Conservation (phyloP, 345 rosid genomes). For the Aquilaria yunnanensis region DNA sequence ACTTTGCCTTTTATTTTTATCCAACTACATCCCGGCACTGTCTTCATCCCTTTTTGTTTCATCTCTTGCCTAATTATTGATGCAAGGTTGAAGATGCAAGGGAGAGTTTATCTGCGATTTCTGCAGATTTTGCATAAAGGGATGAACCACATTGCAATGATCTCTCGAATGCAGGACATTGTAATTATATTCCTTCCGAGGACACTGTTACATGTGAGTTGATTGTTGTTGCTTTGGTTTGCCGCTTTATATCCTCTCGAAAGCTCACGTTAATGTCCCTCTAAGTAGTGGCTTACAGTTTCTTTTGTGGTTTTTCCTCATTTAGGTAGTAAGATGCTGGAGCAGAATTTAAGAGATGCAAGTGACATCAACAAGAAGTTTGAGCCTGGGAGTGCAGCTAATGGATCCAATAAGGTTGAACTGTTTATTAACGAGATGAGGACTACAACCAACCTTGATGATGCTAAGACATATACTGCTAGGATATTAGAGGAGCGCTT, state of each 20-base stretch:
- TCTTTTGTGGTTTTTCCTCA: not conserved
- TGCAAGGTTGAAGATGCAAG: slow-evolving; percentile 40
- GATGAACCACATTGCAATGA: slow-evolving; percentile 11
- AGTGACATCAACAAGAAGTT: slow-evolving; percentile 4
- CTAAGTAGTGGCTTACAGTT: no score
- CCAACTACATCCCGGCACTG: slow-evolving; percentile 81
- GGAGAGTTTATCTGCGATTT: slow-evolving; percentile 25
- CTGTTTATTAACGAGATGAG: slow-evolving; percentile 41
- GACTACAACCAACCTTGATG: slow-evolving; percentile 27
- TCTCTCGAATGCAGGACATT: slow-evolving; percentile 13
- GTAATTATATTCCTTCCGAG: slow-evolving; percentile 8
- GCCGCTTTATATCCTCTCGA: no score
- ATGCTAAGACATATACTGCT: slow-evolving; percentile 33
- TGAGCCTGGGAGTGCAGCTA: slow-evolving; percentile 8
- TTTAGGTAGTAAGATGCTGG: slow-evolving; percentile 20
- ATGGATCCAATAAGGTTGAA: slow-evolving; percentile 32
- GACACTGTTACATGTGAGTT: slow-evolving; percentile 17
- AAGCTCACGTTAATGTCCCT: no score
- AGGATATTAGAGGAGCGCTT: slow-evolving; percentile 33
- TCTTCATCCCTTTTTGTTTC: slow-evolving; percentile 47
- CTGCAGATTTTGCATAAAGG: slow-evolving; percentile 14
- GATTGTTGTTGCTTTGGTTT: not conserved
- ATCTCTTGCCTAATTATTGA: slow-evolving; percentile 48
- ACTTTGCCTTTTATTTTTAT: slow-evolving; percentile 45
- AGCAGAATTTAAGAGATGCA: slow-evolving; percentile 10